phyloP scores from a whole-genome alignment of 2,329 filamentous ascomycete genomes.

The Colletotrichum sp. region DNA sequence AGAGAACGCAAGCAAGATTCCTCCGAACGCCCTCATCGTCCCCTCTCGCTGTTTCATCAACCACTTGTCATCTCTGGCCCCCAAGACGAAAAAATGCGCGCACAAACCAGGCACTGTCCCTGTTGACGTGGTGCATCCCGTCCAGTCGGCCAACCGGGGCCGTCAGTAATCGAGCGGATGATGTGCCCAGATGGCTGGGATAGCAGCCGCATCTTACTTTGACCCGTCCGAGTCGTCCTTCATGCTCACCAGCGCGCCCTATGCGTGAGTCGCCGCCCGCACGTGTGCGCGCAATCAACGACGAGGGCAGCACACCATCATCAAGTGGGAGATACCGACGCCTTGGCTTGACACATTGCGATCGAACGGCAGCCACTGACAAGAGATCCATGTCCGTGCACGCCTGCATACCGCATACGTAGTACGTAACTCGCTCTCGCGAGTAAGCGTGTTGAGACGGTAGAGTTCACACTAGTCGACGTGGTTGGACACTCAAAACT shows the following conservation, averaged over 20 bases:
- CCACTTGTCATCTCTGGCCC: neutral
- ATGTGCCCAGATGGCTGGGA: neutral
- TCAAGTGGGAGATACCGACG: neutral
- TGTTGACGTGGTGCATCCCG: neutral
- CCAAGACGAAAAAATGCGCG: neutral
- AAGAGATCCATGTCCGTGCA: neutral
- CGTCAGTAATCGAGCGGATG: neutral
- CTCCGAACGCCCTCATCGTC: neutral
- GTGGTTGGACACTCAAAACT: neutral
- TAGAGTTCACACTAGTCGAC: neutral
- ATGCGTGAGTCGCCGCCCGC: neutral
- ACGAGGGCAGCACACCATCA: neutral
- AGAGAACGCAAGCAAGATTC: neutral
- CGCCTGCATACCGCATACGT: neutral
- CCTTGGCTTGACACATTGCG: neutral
- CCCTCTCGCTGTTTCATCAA: neutral
- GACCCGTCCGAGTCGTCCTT: neutral
- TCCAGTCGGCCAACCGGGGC: neutral
- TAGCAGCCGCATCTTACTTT: neutral
- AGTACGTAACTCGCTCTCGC: neutral
- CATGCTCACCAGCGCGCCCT: neutral
- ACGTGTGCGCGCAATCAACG: neutral
- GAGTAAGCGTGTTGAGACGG: neutral
- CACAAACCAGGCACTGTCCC: neutral
- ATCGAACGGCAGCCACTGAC: neutral